Conservation (phyloP, 2,329 filamentous ascomycete genomes). For the Apiospora phragmitis region DNA sequence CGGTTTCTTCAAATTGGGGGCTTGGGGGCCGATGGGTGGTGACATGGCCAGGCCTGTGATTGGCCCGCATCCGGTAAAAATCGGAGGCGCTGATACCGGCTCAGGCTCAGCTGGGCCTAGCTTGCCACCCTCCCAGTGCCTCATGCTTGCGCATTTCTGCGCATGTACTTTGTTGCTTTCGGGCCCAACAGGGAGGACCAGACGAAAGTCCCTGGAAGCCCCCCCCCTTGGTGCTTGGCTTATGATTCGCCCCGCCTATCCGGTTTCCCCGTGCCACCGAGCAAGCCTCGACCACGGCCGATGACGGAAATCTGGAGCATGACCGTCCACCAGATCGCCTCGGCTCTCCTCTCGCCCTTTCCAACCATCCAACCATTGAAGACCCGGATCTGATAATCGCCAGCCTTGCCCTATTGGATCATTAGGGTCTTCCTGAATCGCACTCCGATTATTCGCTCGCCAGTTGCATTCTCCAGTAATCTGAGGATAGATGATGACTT, state of each 20-base stretch:
- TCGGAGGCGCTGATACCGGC: neutral
- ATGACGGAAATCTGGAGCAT: constrained; percentile 2
- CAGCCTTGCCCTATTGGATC: constrained; percentile 2
- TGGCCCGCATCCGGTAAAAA: neutral
- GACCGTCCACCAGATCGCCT: neutral
- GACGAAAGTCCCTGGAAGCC: neutral
- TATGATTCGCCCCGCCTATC: constrained; percentile 3
- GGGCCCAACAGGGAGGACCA: neutral
- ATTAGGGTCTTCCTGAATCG: neutral
- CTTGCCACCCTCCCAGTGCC: neutral
- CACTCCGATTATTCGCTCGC: neutral
- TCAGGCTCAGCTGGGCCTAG: constrained; percentile 5
- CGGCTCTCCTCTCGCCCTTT: neutral
- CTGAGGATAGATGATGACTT: neutral
- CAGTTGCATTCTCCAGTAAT: neutral
- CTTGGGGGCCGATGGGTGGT: neutral
- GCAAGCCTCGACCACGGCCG: neutral
- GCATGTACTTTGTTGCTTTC: neutral
- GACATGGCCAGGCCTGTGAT: neutral
- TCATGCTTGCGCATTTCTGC: neutral
- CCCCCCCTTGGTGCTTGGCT: neutral
- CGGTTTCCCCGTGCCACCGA: constrained; percentile 3
- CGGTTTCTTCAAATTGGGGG: too few species aligned
- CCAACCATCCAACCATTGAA: neutral
- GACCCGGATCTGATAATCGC: neutral